A percentile compares a stretch with the other conserved stretches of the same genome.
Conservation (phyloP, 352 stramenopile species). For the Phytopythium montanum region DNA sequence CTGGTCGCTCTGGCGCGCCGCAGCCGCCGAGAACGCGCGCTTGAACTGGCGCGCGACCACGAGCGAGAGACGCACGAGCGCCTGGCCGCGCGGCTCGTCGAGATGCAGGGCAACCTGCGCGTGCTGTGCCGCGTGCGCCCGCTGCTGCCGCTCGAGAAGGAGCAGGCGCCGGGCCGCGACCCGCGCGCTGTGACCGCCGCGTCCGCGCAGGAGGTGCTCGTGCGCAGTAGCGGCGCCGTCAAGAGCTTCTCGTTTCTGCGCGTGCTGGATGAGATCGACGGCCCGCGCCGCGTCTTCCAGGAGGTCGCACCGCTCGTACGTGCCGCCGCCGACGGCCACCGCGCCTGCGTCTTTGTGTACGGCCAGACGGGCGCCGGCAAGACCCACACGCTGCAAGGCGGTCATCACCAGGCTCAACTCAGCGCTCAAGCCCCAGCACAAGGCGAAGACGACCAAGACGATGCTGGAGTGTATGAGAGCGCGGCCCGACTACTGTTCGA, state of each 20-base stretch:
- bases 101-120: constrained; percentile 61
- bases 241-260: constrained; percentile 87
- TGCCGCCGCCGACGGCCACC: constrained; percentile 87
- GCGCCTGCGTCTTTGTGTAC: constrained; percentile 96
- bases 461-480: constrained; percentile 38
- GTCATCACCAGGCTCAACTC: too few relatives aligned
- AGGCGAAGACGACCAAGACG: too few relatives aligned
- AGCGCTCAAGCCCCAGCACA: too few relatives aligned
- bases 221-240: constrained; percentile 35
- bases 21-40: constrained; percentile 29
- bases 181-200: constrained; percentile 25
- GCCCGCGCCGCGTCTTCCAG: constrained; percentile 89
- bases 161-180: constrained; percentile 14
- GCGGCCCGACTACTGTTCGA: constrained; percentile 44
- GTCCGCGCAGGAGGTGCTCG: constrained; percentile 28
- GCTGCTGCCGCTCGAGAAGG: constrained; percentile 14
- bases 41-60: constrained; percentile 36
- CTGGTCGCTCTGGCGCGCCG: constrained; percentile 36
- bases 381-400: constrained; percentile 33
- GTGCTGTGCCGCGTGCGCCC: constrained; percentile 83
- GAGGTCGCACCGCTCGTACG: constrained; percentile 90
- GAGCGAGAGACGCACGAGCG: constrained; percentile 41
- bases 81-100: constrained; percentile 41
- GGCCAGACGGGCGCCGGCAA: constrained; percentile 72
- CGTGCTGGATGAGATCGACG: constrained; percentile 78